Percentiles rank a stretch among this genome's conserved stretches.
Conservation (phyloP, 2,329 filamentous ascomycete genomes). For the Phialocephala sp. region DNA sequence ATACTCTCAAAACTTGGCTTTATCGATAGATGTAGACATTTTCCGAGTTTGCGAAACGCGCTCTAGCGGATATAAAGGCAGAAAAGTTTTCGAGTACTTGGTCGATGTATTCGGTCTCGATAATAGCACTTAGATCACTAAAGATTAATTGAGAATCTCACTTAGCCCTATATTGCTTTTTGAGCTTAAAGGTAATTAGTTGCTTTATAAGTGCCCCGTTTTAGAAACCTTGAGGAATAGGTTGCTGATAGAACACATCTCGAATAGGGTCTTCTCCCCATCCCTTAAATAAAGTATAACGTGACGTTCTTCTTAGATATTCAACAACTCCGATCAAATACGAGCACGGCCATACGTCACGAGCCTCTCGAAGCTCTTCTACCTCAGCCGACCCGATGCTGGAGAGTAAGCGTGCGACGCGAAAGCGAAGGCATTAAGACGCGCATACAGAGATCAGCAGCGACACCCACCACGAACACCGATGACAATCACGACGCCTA, state of each 20-base stretch:
- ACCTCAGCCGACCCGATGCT: not conserved
- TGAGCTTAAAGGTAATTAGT: constrained; percentile 33
- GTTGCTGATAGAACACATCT: constrained; percentile 29
- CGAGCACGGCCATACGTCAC: constrained; percentile 23
- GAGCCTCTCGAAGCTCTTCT: constrained; percentile 18
- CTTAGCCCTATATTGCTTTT: constrained; percentile 29
- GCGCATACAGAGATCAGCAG: not conserved
- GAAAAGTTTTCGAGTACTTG: constrained; percentile 34
- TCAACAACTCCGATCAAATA: constrained; percentile 26
- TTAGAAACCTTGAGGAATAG: constrained; percentile 27
- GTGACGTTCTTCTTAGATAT: constrained; percentile 26
- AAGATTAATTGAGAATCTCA: constrained; percentile 36
- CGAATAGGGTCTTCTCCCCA: constrained; percentile 29
- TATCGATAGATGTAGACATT: constrained; percentile 26
- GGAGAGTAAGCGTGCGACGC: not conserved
- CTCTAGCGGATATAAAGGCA: constrained; percentile 27
- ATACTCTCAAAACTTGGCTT: constrained; percentile 27
- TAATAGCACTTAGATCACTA: constrained; percentile 28
- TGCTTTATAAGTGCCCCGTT: constrained; percentile 20
- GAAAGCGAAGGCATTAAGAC: constrained; percentile 24
- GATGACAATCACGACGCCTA: constrained; percentile 20
- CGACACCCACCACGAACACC: constrained; percentile 17
- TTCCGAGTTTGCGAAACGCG: constrained; percentile 30
- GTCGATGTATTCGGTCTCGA: constrained; percentile 29
- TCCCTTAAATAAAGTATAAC: constrained; percentile 29